Conservation (phyloP, 345 rosid species). For the Raphanus raphanistrum region DNA sequence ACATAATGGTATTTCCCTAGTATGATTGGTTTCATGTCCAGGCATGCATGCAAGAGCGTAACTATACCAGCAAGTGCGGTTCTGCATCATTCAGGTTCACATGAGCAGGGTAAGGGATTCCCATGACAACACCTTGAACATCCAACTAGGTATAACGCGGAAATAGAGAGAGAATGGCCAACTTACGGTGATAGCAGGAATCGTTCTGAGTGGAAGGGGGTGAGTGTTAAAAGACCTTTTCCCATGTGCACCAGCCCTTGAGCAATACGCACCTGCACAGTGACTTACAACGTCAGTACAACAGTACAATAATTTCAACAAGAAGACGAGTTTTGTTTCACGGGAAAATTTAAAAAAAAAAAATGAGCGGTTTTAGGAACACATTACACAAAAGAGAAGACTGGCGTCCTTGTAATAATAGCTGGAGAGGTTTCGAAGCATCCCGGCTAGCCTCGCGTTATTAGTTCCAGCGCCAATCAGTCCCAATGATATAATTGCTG, state of each 20-base stretch:
- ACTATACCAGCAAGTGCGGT: constrained; percentile 88
- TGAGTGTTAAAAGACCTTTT: background rate
- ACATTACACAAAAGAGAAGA: constrained; percentile 88
- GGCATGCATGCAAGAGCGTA: constrained; percentile 79
- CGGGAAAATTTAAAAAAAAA: background rate
- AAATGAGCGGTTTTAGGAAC: background rate
- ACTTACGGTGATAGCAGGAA: constrained; percentile 50
- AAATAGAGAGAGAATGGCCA: constrained; percentile 7
- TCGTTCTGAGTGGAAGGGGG: background rate
- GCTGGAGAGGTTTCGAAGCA: constrained; percentile 97
- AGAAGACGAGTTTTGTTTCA: background rate
- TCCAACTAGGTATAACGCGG: background rate
- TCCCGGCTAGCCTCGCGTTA: constrained; percentile 92
- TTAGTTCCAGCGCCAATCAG: constrained; percentile 97
- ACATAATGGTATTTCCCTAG: constrained; percentile 89
- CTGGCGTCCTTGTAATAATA: constrained; percentile 90
- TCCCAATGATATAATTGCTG: constrained; percentile 89
- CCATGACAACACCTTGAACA: background rate
- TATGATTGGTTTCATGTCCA: constrained; percentile 82
- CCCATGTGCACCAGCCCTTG: constrained; percentile 2
- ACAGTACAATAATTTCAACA: constrained; percentile 6
- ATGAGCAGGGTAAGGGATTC: constrained; percentile 7
- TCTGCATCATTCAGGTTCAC: constrained; percentile 40
- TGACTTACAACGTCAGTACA: constrained; percentile 47
- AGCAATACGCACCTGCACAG: background rate